Conservation (phyloP, 352 stramenopile genomes). For the Pythium angustatum region DNA sequence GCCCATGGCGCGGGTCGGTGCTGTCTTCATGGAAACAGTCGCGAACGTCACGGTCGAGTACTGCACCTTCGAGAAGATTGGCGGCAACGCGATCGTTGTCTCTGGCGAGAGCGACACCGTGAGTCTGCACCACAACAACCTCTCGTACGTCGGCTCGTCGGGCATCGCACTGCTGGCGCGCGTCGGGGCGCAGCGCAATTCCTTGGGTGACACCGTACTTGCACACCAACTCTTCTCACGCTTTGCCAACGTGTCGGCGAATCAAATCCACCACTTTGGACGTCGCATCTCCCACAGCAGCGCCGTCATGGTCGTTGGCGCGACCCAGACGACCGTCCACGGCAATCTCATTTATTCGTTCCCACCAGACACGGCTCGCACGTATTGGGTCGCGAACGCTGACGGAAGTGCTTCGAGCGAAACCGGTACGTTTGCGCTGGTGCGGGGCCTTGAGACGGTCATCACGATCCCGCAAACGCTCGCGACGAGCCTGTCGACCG, state of each 20-base stretch:
- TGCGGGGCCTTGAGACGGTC: slow-evolving; percentile 21
- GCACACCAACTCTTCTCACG: slow-evolving; percentile 44
- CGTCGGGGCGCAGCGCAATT: slow-evolving; percentile 35
- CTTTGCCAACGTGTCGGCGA: slow-evolving; percentile 60
- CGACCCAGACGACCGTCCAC: slow-evolving; percentile 46
- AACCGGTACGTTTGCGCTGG: neutral
- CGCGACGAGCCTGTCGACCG: slow-evolving; percentile 33
- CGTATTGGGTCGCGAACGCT: slow-evolving; percentile 51
- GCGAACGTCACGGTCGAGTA: slow-evolving; percentile 47
- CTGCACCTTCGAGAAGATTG: slow-evolving; percentile 70
- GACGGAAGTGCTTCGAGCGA: slow-evolving; percentile 30
- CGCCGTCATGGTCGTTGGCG: slow-evolving; percentile 54
- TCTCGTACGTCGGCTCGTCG: slow-evolving; percentile 58
- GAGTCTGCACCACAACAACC: slow-evolving; percentile 65
- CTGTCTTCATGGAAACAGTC: slow-evolving; percentile 68
- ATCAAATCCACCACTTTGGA: slow-evolving; percentile 74
- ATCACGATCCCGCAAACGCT: slow-evolving; percentile 39
- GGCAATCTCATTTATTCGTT: slow-evolving; percentile 63
- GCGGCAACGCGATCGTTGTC: slow-evolving; percentile 68
- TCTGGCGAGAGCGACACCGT: slow-evolving; percentile 57
- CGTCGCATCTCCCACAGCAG: slow-evolving; percentile 49
- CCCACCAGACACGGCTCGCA: slow-evolving; percentile 25
- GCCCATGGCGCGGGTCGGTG: slow-evolving; percentile 58
- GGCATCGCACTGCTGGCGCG: slow-evolving; percentile 53
- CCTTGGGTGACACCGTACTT: slow-evolving; percentile 39